These are phyloP conservation scores for Taphrina betulina DNA, from an alignment of 1,139 yeast genomes.

Conservation along the genomic window DNA sequence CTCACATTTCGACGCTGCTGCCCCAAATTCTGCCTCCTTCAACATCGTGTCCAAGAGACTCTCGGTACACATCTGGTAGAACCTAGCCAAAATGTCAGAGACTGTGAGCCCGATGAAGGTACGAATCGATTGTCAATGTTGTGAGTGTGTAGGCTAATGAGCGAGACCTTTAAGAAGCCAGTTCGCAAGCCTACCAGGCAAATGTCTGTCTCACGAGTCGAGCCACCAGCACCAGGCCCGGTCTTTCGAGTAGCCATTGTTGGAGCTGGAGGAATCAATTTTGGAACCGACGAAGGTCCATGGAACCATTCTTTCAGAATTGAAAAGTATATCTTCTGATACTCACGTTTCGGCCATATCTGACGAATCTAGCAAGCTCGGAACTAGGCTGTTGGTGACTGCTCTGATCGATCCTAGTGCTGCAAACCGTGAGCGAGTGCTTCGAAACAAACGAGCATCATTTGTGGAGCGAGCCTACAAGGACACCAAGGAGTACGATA, in stretches of 20 bases:
- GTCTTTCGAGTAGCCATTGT: constrained; percentile 32
- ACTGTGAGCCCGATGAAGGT: constrained; percentile 27
- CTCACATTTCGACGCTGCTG: too few relatives aligned
- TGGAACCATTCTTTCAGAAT: constrained; percentile 39
- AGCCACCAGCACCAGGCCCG: constrained; percentile 32
- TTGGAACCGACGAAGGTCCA: constrained; percentile 39
- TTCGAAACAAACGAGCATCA: constrained; percentile 35
- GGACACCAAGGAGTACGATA: constrained; percentile 34
- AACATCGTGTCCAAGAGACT: too few relatives aligned
- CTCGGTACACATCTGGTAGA: too few relatives aligned
- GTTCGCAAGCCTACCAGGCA: constrained; percentile 31
- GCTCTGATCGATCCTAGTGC: constrained; percentile 39
- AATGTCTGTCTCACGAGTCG: constrained; percentile 26
- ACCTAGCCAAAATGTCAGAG: constrained; percentile 17
- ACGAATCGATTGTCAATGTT: not conserved
- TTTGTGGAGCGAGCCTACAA: constrained; percentile 35
- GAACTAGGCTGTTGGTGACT: constrained; percentile 37
- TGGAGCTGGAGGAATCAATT: constrained; percentile 38
- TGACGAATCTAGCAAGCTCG: constrained; percentile 33
- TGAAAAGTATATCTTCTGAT: not conserved
- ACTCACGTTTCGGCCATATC: not conserved
- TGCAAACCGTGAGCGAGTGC: constrained; percentile 34
- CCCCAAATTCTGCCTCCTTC: too few relatives aligned
- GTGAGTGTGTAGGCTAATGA: not conserved
- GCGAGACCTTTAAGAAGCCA: constrained; percentile 26